These are phyloP conservation scores for Coemansia pectinata DNA, from an alignment of 192 early-diverging fungal species.

Conservation along the genomic window DNA sequence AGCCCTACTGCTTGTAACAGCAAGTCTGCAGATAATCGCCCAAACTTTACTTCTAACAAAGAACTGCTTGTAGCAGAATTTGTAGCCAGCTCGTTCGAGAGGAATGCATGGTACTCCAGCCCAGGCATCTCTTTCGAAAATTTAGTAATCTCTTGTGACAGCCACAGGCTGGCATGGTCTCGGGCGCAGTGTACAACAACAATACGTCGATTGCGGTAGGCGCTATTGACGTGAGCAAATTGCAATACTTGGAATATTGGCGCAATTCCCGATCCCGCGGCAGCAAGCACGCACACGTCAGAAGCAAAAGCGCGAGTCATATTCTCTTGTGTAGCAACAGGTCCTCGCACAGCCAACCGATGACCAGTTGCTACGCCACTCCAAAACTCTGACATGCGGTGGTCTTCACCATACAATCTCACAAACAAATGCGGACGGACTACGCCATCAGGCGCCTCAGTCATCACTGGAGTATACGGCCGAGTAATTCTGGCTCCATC, in stretches of 20 bases:
- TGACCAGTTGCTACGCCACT: background rate
- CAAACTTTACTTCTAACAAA: background rate
- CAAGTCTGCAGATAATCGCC: background rate
- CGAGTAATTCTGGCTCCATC: constrained; percentile 1
- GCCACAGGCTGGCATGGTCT: constrained; percentile 22
- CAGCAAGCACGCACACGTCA: constrained; percentile 18
- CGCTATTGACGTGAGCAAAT: constrained; percentile 27
- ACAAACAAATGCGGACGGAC: constrained; percentile 41
- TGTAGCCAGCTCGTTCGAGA: constrained; percentile 8
- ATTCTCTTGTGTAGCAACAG: constrained; percentile 20
- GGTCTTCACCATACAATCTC: constrained; percentile 21
- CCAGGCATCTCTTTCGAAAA: constrained; percentile 17
- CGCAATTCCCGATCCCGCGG: constrained; percentile 45
- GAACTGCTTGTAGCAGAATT: background rate
- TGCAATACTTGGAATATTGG: constrained; percentile 41
- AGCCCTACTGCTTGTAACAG: background rate
- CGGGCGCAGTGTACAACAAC: constrained; percentile 29
- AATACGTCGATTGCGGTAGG: constrained; percentile 19
- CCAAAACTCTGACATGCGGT: constrained; percentile 18
- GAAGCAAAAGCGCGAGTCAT: constrained; percentile 15
- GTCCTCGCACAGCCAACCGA: constrained; percentile 20
- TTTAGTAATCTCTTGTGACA: background rate
- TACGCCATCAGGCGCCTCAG: constrained; percentile 24
- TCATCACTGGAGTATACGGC: constrained; percentile 46
- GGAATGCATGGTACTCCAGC: constrained; percentile 15